These are phyloP conservation scores for Plasmodium inui DNA, from an alignment of 169 alveolate species.

Conservation along the genomic window DNA sequence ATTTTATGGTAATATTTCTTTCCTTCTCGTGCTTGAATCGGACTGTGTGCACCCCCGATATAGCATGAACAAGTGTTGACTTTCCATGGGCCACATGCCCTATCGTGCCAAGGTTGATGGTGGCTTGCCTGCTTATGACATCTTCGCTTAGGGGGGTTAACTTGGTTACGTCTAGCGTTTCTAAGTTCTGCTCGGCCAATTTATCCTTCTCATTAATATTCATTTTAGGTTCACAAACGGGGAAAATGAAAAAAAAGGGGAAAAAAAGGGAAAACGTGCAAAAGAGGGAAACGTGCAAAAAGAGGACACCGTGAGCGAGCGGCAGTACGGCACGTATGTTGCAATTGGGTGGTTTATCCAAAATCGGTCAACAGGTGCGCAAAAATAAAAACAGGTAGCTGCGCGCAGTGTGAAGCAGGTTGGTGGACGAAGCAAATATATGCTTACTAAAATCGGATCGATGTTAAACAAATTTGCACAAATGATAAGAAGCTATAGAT, in stretches of 20 bases:
- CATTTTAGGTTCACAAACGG: conserved; percentile 20
- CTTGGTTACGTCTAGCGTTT: conserved; percentile 89
- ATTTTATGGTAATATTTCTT: conserved; percentile 97
- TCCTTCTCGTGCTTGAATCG: conserved; percentile 95
- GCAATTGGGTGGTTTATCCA: neutral
- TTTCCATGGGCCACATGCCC: conserved; percentile 99
- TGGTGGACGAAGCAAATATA: neutral
- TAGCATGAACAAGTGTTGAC: conserved; percentile 98
- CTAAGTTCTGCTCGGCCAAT: conserved; percentile 85
- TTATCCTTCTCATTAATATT: conserved; percentile 65
- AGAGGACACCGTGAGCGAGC: neutral
- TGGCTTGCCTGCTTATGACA: conserved; percentile 99
- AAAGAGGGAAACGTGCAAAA: neutral
- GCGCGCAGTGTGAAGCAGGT: neutral
- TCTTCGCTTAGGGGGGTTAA: conserved; percentile 98
- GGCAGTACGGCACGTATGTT: neutral
- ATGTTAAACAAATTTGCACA: neutral
- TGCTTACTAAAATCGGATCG: neutral
- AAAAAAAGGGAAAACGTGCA: neutral
- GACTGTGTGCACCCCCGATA: conserved; percentile 97
- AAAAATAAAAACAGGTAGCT: neutral
- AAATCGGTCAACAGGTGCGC: neutral
- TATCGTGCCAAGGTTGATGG: conserved; percentile 98
- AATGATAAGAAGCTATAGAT: neutral
- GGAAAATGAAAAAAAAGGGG: neutral